Conservation (phyloP, 2,329 filamentous ascomycete species). For the Corynespora cassiicola region DNA sequence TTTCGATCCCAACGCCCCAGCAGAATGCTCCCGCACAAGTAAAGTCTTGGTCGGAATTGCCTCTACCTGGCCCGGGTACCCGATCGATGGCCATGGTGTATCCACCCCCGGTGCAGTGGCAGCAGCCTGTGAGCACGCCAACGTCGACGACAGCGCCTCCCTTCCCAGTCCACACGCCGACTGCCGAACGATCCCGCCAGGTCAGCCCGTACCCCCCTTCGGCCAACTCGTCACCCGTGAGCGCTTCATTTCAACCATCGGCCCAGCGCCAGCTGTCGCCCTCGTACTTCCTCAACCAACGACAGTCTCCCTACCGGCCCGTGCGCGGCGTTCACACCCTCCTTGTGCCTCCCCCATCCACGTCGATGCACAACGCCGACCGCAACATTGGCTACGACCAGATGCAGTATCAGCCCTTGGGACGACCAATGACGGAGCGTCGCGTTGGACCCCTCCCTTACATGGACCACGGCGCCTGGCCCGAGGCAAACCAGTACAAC, state of each 20-base stretch:
- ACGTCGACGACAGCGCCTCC: conserved; percentile 36
- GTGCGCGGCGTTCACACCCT: conserved; percentile 89
- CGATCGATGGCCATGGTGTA: conserved; percentile 82
- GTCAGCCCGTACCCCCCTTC: conserved; percentile 62
- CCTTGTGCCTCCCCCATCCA: conserved; percentile 84
- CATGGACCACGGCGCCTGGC: conserved; percentile 48
- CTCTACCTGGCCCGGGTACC: conserved; percentile 60
- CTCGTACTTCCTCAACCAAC: conserved; percentile 83
- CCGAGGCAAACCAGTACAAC: conserved; percentile 45
- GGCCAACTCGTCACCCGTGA: conserved; percentile 71
- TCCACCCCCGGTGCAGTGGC: conserved; percentile 62
- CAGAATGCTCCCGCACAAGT: conserved; percentile 34
- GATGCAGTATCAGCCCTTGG: conserved; percentile 60
- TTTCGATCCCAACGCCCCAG: conserved; percentile 66
- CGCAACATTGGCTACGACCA: conserved; percentile 53
- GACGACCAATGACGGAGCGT: conserved; percentile 53
- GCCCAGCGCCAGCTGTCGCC: conserved; percentile 81
- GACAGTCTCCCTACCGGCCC: conserved; percentile 90
- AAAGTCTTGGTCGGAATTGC: conserved; percentile 52
- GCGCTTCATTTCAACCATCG: conserved; percentile 66
- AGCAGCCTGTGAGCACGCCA: conserved; percentile 50
- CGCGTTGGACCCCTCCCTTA: conserved; percentile 54
- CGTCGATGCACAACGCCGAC: conserved; percentile 69
- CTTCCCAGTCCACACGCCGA: conserved; percentile 35
- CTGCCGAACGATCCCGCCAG: conserved; percentile 52